Evolutionary conservation across 2,329 filamentous ascomycete genomes (phyloP).

Genomic region (Cladophialophora yegresii): DNA sequence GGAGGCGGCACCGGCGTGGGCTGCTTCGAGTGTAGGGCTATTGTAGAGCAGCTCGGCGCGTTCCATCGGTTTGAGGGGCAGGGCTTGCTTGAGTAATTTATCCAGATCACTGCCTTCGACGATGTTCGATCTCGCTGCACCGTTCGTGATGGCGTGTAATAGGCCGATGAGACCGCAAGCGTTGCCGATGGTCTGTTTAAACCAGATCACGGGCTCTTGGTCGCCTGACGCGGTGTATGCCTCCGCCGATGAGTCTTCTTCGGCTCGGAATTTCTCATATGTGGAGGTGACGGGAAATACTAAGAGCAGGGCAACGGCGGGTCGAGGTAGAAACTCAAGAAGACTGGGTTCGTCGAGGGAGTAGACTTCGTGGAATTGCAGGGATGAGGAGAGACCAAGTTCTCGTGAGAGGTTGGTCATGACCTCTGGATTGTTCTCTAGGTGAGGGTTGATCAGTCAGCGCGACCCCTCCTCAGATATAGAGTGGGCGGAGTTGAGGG

Average conservation of each 20-base stretch:
- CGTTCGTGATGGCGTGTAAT: constrained; percentile 79
- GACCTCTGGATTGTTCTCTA: constrained; percentile 79
- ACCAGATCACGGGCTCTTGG: constrained; percentile 82
- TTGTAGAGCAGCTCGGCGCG: constrained; percentile 76
- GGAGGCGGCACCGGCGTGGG: constrained; percentile 75
- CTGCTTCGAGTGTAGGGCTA: constrained; percentile 71
- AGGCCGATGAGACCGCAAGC: constrained; percentile 90
- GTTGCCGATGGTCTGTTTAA: constrained; percentile 90
- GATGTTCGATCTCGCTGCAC: constrained; percentile 65
- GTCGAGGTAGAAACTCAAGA: constrained; percentile 82
- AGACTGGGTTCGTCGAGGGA: constrained; percentile 83
- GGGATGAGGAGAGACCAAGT: constrained; percentile 75
- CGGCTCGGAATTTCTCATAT: constrained; percentile 74
- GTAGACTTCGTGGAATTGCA: constrained; percentile 88
- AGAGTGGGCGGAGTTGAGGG: background rate
- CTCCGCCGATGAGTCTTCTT: constrained; percentile 66
- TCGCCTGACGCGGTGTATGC: constrained; percentile 70
- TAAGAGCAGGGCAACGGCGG: constrained; percentile 82
- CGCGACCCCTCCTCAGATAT: background rate
- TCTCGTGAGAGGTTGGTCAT: constrained; percentile 81
- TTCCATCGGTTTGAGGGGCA: constrained; percentile 64
- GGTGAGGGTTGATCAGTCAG: background rate
- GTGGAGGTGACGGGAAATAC: constrained; percentile 81
- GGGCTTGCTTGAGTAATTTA: constrained; percentile 68
- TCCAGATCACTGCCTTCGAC: constrained; percentile 50